Evolutionary conservation across 2,329 filamentous ascomycete genomes (phyloP).

Genomic region (Metarhizium rileyi): DNA sequence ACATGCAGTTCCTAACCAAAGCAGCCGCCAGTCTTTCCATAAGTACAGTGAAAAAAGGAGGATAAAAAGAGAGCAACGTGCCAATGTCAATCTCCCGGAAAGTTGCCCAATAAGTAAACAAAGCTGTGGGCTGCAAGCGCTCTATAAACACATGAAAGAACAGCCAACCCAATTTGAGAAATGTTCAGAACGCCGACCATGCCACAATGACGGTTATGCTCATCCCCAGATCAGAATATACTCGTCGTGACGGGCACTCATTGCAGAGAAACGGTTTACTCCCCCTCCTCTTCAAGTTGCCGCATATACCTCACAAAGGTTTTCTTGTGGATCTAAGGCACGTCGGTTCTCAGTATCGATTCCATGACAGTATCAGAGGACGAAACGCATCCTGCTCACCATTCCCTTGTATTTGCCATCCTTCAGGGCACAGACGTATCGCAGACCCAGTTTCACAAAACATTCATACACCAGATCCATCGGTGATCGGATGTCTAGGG

Average conservation of each 20-base stretch:
- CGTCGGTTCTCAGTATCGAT: constrained; percentile 7
- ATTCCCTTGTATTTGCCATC: constrained; percentile 83
- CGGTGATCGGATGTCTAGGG: constrained; percentile 78
- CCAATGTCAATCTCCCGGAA: background rate
- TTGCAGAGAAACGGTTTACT: background rate
- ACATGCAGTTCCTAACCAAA: background rate
- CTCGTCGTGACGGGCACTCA: too few relatives aligned
- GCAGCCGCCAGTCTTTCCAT: background rate
- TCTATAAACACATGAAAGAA: background rate
- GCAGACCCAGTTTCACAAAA: constrained; percentile 84
- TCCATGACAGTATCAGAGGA: background rate
- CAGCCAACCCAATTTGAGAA: background rate
- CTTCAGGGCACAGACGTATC: constrained; percentile 82
- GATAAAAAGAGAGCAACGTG: too few relatives aligned
- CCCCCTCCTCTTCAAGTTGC: constrained; percentile 54
- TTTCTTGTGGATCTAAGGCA: constrained; percentile 77
- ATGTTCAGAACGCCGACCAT: background rate
- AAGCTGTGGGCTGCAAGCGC: background rate
- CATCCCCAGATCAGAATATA: background rate
- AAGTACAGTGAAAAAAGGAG: background rate
- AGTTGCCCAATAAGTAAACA: background rate
- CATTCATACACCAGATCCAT: constrained; percentile 96
- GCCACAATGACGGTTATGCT: background rate
- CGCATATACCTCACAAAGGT: constrained; percentile 91
- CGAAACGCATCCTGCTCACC: constrained; percentile 40